phyloP scores from a whole-genome alignment of 495 filamentous ascomycete genomes.

The Cercophora newfieldiana region DNA sequence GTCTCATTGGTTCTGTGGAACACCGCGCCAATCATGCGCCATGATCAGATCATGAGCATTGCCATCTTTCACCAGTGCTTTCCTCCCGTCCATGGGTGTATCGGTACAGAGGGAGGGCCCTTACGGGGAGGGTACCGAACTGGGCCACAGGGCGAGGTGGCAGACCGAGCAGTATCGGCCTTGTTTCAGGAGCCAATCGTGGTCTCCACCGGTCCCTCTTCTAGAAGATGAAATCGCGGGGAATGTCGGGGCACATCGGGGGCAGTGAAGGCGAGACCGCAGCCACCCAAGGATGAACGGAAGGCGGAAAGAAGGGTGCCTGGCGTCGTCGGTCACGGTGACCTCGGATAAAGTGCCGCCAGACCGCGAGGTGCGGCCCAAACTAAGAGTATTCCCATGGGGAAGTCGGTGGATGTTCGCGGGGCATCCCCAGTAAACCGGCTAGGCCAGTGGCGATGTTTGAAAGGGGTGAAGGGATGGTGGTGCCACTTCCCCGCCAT shows the following conservation, averaged over 20 bases:
- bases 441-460: neutral
- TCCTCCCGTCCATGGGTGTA: no score
- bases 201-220: neutral
- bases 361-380: neutral
- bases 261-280: neutral
- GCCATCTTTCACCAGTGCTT: no score
- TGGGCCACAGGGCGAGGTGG: no score
- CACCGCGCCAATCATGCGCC: neutral
- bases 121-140: no score
- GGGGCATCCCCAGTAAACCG: neutral
- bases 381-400: neutral
- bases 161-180: no score
- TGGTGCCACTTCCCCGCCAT: neutral
- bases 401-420: neutral
- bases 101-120: no score
- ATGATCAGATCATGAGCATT: neutral
- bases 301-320: neutral
- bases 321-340: neutral
- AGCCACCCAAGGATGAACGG: neutral
- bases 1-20: neutral
- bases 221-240: neutral
- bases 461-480: no score
- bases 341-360: neutral
- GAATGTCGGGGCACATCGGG: neutral
- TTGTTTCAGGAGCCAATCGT: neutral